These are phyloP conservation scores for Boletus subparvulus DNA, from an alignment of 768 basidiomycete genomes.

Conservation along the genomic window DNA sequence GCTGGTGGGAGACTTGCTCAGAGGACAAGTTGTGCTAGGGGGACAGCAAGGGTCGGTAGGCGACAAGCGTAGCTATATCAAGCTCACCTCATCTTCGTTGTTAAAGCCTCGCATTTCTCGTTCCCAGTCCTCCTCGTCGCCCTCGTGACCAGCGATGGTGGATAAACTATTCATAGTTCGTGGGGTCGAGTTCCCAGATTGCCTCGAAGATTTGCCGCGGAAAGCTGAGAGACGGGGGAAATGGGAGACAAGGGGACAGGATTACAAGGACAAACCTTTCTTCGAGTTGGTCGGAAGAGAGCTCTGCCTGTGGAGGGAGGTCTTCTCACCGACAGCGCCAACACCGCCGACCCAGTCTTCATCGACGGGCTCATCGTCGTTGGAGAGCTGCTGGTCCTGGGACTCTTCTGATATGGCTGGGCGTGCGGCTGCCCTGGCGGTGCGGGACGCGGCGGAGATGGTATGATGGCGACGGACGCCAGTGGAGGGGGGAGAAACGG, in stretches of 20 bases:
- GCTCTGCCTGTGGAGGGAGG: conserved; percentile 74
- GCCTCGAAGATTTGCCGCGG: conserved; percentile 48
- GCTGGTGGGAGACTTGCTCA: conserved; percentile 42
- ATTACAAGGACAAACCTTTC: conserved; percentile 48
- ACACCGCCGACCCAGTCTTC: conserved; percentile 81
- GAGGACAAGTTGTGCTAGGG: conserved; percentile 24
- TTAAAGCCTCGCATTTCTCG: conserved; percentile 55
- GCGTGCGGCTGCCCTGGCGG: conserved; percentile 58
- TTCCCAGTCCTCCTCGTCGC: conserved; percentile 89
- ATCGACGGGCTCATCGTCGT: conserved; percentile 76
- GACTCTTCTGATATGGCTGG: conserved; percentile 68
- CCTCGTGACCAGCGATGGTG: conserved; percentile 83
- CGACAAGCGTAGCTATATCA: background rate
- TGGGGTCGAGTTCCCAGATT: conserved; percentile 63
- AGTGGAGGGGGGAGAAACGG: conserved; percentile 36
- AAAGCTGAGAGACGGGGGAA: conserved; percentile 40
- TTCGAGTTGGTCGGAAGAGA: conserved; percentile 81
- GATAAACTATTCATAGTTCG: conserved; percentile 79
- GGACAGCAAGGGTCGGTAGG: background rate
- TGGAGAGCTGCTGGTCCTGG: conserved; percentile 57
- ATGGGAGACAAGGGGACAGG: background rate
- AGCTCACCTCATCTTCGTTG: conserved; percentile 65
- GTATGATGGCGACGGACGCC: conserved; percentile 82
- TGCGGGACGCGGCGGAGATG: conserved; percentile 72
- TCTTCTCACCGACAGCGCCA: conserved; percentile 82